Evolutionary conservation across 2,329 filamentous ascomycete genomes (phyloP), one percentile per base, ranked within the genome.

Genomic region (Apiospora pterosperma): DNA sequence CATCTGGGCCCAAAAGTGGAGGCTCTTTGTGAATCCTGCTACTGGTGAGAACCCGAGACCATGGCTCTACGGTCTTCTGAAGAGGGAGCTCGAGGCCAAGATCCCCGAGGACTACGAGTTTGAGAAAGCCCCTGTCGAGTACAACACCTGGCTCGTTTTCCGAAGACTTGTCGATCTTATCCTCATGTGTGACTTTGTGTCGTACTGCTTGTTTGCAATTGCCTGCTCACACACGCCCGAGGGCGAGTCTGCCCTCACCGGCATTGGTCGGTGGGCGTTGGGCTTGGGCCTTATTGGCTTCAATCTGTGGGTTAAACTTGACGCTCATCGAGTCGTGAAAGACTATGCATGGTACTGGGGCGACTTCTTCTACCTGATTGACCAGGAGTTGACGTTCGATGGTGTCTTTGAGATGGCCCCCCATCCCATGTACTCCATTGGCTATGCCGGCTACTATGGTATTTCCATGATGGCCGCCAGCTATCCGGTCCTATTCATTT

Each of bases 311-410:
- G 96, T 99, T 68, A 99, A 99, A 80, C 85, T 99, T 67, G 96
- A 99, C 78, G 96, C 96, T 23, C 96, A 99, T 78, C 88, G 96
- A 67, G 96, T 99, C 61, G 96, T 99, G 75, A 98, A 98, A 79
- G 96, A 99, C 79, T 99, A 94, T 80, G 96, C 96, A 34, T 99
- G 96, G 96, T 99, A 98, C 80, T 99, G 96, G 96, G 96, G 96
- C 67, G 96, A 99, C 79, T 98, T 98, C 80, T 99, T 98, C 84
- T 99, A 93, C 79, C 89, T 99, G 74, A 92, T 99, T 77, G 96
- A 99, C 79, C 94, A 98, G 80, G 93, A 97, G 75, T 84, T 99
- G 76, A 98, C 94, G 61, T 99, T 99, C 77, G 96, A 99, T 75
- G 96, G 96, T 64, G 96, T 99, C 68, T 99, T 98, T 76, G 96